Evolutionary conservation across 1,284 basidiomycete genomes (phyloP).

Genomic region (Heterobasidion annosum): DNA sequence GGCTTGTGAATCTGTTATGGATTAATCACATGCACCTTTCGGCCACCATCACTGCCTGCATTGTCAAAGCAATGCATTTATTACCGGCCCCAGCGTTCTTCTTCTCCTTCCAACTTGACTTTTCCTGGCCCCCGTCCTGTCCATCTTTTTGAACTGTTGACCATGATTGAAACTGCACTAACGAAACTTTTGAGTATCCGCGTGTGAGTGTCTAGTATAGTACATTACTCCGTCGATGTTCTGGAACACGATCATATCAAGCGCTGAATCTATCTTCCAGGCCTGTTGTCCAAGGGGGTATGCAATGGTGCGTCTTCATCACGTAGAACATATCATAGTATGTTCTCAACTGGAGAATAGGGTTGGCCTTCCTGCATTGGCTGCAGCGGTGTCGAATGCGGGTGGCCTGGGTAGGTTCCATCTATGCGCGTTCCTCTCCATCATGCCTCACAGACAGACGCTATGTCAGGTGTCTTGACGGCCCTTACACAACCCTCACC

Average conservation of each 20-base stretch:
- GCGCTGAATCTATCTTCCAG: slow-evolving; percentile 23
- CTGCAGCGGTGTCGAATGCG: slow-evolving; percentile 77
- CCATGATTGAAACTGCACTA: slow-evolving; percentile 31
- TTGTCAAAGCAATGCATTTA: too few species aligned
- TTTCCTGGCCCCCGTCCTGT: too few species aligned
- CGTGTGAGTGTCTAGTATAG: slow-evolving; percentile 29
- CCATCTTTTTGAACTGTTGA: too few species aligned
- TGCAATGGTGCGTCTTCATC: slow-evolving; percentile 64
- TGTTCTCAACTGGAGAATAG: slow-evolving; percentile 23
- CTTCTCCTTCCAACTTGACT: too few species aligned
- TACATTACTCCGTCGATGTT: too few species aligned
- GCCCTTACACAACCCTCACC: slow-evolving; percentile 85
- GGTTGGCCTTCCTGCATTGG: slow-evolving; percentile 72
- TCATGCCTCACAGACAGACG: too few species aligned
- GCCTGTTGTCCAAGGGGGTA: slow-evolving; percentile 74
- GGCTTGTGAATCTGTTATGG: too few species aligned
- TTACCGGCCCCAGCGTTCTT: too few species aligned
- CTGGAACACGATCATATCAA: not conserved
- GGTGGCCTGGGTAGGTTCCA: slow-evolving; percentile 64
- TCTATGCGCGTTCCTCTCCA: not conserved
- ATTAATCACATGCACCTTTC: too few species aligned
- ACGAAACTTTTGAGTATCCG: slow-evolving; percentile 47
- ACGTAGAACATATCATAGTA: not conserved
- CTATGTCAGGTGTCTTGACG: slow-evolving; percentile 66
- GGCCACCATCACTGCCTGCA: too few species aligned